Conservation (phyloP, 192 early-diverging fungal genomes). For the Cladochytrium replicatum region DNA sequence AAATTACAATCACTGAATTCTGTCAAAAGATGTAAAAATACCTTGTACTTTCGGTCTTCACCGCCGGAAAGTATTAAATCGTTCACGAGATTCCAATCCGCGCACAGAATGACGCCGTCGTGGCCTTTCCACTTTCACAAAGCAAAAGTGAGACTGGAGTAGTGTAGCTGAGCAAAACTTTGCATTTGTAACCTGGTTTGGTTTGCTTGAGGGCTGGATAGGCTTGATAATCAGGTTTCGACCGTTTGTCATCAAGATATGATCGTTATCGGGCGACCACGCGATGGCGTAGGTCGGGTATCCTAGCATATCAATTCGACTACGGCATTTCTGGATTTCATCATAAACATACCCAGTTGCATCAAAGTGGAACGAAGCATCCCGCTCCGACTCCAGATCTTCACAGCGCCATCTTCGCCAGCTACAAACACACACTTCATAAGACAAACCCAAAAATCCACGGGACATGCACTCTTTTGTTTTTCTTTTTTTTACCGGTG, state of each 20-base stretch:
- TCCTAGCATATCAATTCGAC: conserved; percentile 11
- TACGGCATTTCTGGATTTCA: too few relatives aligned
- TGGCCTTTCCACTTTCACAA: conserved; percentile 47
- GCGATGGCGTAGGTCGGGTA: conserved; percentile 42
- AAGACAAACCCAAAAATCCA: background rate
- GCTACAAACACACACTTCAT: conserved; percentile 20
- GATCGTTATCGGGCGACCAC: conserved; percentile 49
- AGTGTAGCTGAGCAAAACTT: background rate
- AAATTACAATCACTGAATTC: background rate
- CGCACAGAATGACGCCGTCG: conserved; percentile 44
- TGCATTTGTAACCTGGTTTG: conserved; percentile 25
- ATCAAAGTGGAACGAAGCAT: conserved; percentile 46
- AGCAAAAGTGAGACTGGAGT: background rate
- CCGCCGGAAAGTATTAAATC: conserved; percentile 47
- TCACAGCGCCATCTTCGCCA: conserved; percentile 46
- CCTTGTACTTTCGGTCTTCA: conserved; percentile 52
- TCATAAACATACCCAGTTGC: conserved; percentile 14
- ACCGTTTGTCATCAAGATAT: conserved; percentile 41
- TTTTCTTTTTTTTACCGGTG: conserved; percentile 28
- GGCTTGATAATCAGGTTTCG: conserved; percentile 46
- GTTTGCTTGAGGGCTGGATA: conserved; percentile 42
- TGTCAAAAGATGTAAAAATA: conserved; percentile 1
- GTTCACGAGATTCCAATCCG: conserved; percentile 47
- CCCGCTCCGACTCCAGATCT: conserved; percentile 51
- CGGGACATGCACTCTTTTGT: background rate